Base-by-base conservation (phyloP, 2,329 filamentous ascomycete species). In the Diaporthe australafricana region DNA sequence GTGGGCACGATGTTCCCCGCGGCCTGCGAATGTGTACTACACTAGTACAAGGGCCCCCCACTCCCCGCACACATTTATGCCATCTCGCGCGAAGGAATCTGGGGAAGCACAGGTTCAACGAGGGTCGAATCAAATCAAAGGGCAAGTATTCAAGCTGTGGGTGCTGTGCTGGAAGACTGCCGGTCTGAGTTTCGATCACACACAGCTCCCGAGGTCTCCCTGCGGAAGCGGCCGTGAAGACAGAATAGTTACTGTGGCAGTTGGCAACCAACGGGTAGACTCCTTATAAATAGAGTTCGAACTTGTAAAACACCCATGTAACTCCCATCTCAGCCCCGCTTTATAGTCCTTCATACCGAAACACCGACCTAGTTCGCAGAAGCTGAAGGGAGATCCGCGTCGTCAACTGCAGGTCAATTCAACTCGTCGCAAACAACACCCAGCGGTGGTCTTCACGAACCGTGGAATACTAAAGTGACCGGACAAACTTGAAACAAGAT, bases 271-370 rank as follows among this genome's bases (percentile, higher is more conserved):
- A 22, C 57, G 27, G 56, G 16, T 32, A 62, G 56, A 16, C 56
- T 45, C 42, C 22, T 27, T 57, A 57, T 25, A 47, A 62, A 17
- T 22, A 47, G 27, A 63, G 27, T 47, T 32, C 27, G 17, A 48
- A 50, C 60, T 22, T 38, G 42, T 48, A 9, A 6, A 6, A 20
- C 9, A 20, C 11, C n/a, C 17, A n/a, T 20, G 27, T 16, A 14
- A 20, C 12, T 32, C 60, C n/a, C 60, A 48, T 16, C 7, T 20
- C 42, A 63, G 60, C 60, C 60, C 60, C 60, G 60, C 60, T 48
- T 63, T 48, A 63, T 63, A 50, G 60, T 63, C 60, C 48, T 50
- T 16, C 27, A 35, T 27, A 22, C 60, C 42, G 30, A 35, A 48
- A 63, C 60, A 32, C 42, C 56, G 11, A 35, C 22, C 22, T 16